A percentile compares a stretch with the other conserved stretches of the same genome.
Evolutionary conservation across 2,329 filamentous ascomycete species (phyloP).

Genomic region (Penicillium sumatraense): DNA sequence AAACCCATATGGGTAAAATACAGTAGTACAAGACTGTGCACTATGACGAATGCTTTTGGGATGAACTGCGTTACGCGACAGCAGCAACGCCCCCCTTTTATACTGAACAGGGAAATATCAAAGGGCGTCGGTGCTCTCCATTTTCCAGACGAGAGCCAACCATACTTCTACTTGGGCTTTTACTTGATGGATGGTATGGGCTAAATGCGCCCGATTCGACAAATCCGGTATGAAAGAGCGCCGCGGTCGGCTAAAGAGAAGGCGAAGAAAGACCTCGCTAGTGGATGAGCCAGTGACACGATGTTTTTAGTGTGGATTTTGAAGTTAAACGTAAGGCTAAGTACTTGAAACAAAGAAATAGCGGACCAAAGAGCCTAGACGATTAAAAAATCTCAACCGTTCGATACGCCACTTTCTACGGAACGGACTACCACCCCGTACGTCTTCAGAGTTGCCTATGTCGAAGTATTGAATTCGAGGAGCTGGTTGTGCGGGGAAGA

Average conservation of each 20-base stretch:
- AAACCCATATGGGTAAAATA: no score
- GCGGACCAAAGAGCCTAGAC: background rate
- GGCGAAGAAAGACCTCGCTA: background rate
- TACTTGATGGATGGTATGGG: no score
- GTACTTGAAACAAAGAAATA: background rate
- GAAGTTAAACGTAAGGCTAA: background rate
- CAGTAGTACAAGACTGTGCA: no score
- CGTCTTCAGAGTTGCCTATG: background rate
- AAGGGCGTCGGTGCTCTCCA: background rate
- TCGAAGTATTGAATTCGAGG: background rate
- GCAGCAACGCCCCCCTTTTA: no score
- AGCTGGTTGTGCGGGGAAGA: background rate
- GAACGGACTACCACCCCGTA: background rate
- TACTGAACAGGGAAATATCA: background rate
- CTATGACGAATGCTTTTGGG: no score
- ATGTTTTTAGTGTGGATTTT: no score
- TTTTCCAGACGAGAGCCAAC: background rate
- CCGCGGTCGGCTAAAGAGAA: background rate
- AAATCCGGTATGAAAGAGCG: constrained; percentile 10
- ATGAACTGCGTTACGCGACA: no score
- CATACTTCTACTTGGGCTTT: background rate
- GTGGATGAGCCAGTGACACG: no score
- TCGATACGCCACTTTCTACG: no score
- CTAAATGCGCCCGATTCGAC: background rate
- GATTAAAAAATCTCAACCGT: background rate